Conservation (phyloP, 441 rosid species). For the Biscutella auriculata region DNA sequence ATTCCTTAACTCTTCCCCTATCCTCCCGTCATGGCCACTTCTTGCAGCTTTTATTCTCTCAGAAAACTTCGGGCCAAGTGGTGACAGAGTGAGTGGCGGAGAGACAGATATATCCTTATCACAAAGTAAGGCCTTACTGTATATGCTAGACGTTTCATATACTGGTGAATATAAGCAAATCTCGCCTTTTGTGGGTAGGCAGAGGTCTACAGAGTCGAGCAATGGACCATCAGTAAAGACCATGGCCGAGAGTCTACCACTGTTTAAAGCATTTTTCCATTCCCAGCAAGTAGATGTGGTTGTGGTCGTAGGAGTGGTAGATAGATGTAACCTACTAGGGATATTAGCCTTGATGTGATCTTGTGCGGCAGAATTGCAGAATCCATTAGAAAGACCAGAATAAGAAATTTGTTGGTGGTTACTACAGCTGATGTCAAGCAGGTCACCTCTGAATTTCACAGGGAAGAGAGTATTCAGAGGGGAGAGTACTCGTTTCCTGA, state of each 20-base stretch:
- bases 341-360: constrained; percentile 57
- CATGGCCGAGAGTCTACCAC: constrained; percentile 29
- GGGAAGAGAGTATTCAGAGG: constrained; percentile 56
- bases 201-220: constrained; percentile 32
- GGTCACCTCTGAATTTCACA: constrained; percentile 44
- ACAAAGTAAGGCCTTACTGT: constrained; percentile 27
- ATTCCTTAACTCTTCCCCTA: constrained; percentile 25
- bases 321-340: constrained; percentile 29
- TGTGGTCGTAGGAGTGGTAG: constrained; percentile 28
- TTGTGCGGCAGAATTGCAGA: constrained; percentile 24
- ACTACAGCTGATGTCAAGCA: constrained; percentile 42
- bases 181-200: constrained; percentile 13
- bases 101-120: constrained; percentile 39
- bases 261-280: constrained; percentile 25
- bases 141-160: constrained; percentile 26
- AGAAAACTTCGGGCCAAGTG: constrained; percentile 69
- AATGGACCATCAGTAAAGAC: constrained; percentile 71
- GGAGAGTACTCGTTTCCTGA: constrained; percentile 64
- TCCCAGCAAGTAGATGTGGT: constrained; percentile 39
- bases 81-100: constrained; percentile 67
- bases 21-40: constrained; percentile 27
- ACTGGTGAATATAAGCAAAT: constrained; percentile 29
- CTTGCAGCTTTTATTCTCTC: constrained; percentile 38
- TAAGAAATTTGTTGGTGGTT: constrained; percentile 32
- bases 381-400: constrained; percentile 21